These are phyloP conservation scores for Vickermania ingenoplastis DNA, from an alignment of 208 protist species.

Conservation along the genomic window DNA sequence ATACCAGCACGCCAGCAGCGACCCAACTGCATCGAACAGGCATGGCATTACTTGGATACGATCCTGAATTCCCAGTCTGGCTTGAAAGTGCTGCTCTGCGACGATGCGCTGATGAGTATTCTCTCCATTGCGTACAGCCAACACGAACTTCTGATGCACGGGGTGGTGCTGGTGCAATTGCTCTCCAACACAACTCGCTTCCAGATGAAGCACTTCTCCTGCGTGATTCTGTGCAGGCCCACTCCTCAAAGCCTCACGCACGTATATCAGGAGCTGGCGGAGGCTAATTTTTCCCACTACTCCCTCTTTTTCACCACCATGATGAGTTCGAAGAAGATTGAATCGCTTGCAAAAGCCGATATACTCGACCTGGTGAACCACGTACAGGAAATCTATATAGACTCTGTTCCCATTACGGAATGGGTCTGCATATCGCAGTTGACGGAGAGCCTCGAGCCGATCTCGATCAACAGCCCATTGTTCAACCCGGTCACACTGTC, in stretches of 20 bases:
- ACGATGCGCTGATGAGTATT: constrained; percentile 91
- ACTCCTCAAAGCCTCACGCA: constrained; percentile 72
- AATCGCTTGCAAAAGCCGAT: constrained; percentile 94
- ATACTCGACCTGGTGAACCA: constrained; percentile 86
- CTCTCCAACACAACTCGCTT: constrained; percentile 81
- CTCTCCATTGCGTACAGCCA: constrained; percentile 93
- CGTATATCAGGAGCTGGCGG: constrained; percentile 87
- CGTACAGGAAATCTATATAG: constrained; percentile 91
- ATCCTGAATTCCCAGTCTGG: constrained; percentile 39
- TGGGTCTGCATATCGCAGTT: constrained; percentile 33
- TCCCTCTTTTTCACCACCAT: constrained; percentile 91
- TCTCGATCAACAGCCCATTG: constrained; percentile 26
- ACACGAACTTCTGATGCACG: constrained; percentile 94
- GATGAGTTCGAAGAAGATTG: constrained; percentile 58
- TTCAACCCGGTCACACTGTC: constrained; percentile 68
- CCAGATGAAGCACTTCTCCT: constrained; percentile 92
- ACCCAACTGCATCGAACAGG: constrained; percentile 66
- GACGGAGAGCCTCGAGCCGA: constrained; percentile 41
- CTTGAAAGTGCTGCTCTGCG: constrained; percentile 94
- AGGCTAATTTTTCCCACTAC: constrained; percentile 85
- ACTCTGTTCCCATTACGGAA: constrained; percentile 89
- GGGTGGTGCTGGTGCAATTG: constrained; percentile 95
- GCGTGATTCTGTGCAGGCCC: constrained; percentile 87
- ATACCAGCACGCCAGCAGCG: constrained; percentile 5
- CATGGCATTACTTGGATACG: constrained; percentile 60